Evolutionary conservation across 352 stramenopile species (phyloP).

Genomic region (Pythium rhizo-oryzae): DNA sequence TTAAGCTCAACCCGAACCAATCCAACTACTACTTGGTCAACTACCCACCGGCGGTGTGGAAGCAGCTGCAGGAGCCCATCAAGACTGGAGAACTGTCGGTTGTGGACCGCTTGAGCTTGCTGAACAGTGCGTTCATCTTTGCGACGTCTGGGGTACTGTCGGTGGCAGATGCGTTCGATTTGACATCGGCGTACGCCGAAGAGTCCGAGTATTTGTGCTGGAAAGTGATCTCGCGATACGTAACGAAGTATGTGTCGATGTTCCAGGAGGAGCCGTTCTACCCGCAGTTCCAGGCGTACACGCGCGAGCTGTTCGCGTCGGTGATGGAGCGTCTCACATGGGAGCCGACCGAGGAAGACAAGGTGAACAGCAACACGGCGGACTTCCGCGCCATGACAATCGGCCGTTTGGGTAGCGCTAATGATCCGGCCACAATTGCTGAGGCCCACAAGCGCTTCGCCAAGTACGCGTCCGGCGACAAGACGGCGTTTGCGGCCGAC

Average conservation of each 20-base stretch:
- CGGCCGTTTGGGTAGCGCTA: slow-evolving; percentile 47
- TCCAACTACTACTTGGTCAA: slow-evolving; percentile 95
- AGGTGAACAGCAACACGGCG: slow-evolving; percentile 26
- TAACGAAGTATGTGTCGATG: no score
- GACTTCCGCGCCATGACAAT: slow-evolving; percentile 73
- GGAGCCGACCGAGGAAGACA: slow-evolving; percentile 36
- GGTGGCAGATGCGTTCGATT: slow-evolving; percentile 59
- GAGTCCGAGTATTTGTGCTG: slow-evolving; percentile 66
- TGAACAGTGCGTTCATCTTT: slow-evolving; percentile 93
- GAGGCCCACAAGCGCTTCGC: slow-evolving; percentile 63
- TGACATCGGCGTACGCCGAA: slow-evolving; percentile 54
- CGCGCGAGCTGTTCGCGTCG: slow-evolving; percentile 50
- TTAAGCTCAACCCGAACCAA: slow-evolving; percentile 97
- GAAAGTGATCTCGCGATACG: no score
- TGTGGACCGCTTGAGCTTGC: slow-evolving; percentile 90
- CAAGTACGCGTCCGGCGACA: slow-evolving; percentile 48
- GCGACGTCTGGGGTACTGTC: slow-evolving; percentile 57
- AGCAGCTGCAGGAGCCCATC: slow-evolving; percentile 66
- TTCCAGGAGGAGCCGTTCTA: slow-evolving; percentile 62
- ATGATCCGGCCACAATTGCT: slow-evolving; percentile 49
- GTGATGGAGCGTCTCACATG: slow-evolving; percentile 63
- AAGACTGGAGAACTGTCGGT: slow-evolving; percentile 56
- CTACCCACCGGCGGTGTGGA: slow-evolving; percentile 88
- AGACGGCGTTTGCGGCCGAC: slow-evolving; percentile 52
- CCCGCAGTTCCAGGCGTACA: slow-evolving; percentile 52